Evolutionary conservation across 2,329 filamentous ascomycete genomes (phyloP), one percentile per base, ranked within the genome.

Genomic region (Elsinoe fawcettii): DNA sequence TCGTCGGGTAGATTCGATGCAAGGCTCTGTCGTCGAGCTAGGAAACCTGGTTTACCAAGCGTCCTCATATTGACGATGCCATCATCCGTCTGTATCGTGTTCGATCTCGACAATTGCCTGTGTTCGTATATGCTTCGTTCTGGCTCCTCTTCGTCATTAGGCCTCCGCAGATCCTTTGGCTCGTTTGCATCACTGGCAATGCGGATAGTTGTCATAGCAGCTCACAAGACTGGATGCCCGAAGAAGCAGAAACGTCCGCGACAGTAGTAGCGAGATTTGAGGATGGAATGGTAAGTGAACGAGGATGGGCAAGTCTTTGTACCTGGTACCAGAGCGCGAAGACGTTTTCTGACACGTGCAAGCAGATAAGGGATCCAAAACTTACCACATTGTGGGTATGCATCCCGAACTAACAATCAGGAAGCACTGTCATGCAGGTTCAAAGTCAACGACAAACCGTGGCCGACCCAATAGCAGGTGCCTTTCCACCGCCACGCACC

Each of bases 31-130:
- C 25, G 27, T 11, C 27, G 44, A 18, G 23, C 14, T 18, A 5
- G 41, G 30, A 37, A 25, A 9, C 14, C 27, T 16, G 27, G 27
- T 27, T n/a, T 18, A 20, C n/a, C n/a, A 16, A n/a, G 3, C 4
- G 34, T 37, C 4, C 54, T 16, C 23, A 56, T 46, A 25, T 56
- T 56, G 43, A 56, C 54, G 16, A 56, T 47, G 27, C 54, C 43
- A 37, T 56, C 54, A 6, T 47, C 54, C 3, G 43, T n/a, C n/a
- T 47, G 18, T 7, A 23, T 37, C n/a, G 54, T 56, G 22, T 22
- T 20, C 12, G 51, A 54, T 54, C 51, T 37, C 8, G 30, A 32
- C 20, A 54, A 32, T n/a, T 32, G 30, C 8, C 25, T 18, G 51
- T 37, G 30, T 18, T 54, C 22, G 27, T 54, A 54, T n/a, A 54